Percentiles rank a stretch among this genome's conserved stretches.
Conservation (phyloP, 305 asterid genomes). For the Coffea humblotiana region DNA sequence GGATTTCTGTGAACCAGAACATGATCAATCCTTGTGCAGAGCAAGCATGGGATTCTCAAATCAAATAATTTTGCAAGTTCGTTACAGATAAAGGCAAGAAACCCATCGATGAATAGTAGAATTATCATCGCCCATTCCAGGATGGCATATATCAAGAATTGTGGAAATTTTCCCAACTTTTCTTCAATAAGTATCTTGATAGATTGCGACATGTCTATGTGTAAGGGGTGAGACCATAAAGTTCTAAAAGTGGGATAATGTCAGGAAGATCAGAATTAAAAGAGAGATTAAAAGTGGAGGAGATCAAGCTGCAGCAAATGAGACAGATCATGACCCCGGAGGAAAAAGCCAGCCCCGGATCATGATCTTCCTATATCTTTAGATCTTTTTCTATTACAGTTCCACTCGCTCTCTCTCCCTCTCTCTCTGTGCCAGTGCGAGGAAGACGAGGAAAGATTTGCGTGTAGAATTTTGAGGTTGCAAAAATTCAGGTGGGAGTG, state of each 20-base stretch:
- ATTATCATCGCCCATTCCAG: constrained; percentile 82
- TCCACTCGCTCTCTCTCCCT: constrained; percentile 3
- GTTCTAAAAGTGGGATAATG: not conserved
- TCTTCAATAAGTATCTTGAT: constrained; percentile 40
- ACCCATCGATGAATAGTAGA: constrained; percentile 66
- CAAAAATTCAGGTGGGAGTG: constrained; percentile 32
- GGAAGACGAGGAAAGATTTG: constrained; percentile 28
- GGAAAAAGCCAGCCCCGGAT: constrained; percentile 42
- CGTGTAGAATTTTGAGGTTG: constrained; percentile 29
- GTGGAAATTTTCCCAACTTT: constrained; percentile 50
- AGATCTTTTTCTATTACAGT: not conserved
- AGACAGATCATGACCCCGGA: constrained; percentile 64
- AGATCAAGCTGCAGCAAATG: constrained; percentile 24
- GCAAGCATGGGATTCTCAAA: constrained; percentile 62
- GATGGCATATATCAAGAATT: constrained; percentile 50
- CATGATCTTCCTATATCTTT: constrained; percentile 44
- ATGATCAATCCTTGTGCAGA: constrained; percentile 81
- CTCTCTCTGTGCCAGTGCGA: constrained; percentile 15
- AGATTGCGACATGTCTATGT: constrained; percentile 35
- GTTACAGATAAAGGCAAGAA: constrained; percentile 62
- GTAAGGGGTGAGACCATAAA: not conserved
- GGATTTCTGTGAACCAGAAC: constrained; percentile 49
- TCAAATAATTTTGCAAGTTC: constrained; percentile 64
- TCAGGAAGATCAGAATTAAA: constrained; percentile 3
- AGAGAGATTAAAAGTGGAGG: constrained; percentile 29